A percentile compares a stretch with the other conserved stretches of the same genome.
Conservation (phyloP, 2,329 filamentous ascomycete species). For the Calonectria henricotiae region DNA sequence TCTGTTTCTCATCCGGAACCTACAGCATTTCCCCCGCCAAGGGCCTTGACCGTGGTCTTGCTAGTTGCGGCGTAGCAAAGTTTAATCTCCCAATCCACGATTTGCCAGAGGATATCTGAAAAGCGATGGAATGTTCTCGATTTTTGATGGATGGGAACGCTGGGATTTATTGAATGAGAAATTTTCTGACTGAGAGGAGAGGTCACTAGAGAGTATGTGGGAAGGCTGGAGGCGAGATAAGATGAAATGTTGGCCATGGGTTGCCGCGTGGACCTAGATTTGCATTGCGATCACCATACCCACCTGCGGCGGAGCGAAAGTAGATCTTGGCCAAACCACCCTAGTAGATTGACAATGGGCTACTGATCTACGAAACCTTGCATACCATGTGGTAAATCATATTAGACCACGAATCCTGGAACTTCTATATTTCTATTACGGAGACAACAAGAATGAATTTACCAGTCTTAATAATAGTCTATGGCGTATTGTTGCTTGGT, state of each 20-base stretch:
- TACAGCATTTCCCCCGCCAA: background rate
- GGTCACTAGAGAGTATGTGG: background rate
- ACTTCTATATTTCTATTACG: background rate
- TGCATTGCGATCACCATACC: conserved; percentile 19
- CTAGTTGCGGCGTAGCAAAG: conserved; percentile 18
- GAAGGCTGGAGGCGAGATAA: background rate
- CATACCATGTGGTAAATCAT: conserved; percentile 14
- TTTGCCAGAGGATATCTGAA: background rate
- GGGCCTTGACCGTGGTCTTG: background rate
- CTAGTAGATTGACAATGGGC: background rate
- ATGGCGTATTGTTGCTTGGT: conserved; percentile 9
- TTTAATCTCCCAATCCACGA: background rate
- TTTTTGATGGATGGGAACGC: no score
- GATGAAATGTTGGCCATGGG: background rate
- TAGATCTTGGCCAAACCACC: conserved; percentile 11
- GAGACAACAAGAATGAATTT: background rate
- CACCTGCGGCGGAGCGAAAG: conserved; percentile 10
- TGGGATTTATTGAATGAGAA: no score
- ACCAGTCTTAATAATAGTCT: background rate
- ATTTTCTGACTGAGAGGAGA: background rate
- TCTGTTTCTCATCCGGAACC: background rate
- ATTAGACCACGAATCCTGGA: conserved; percentile 3
- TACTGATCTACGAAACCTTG: conserved; percentile 6
- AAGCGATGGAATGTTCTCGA: background rate
- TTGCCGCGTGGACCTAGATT: background rate